These are phyloP conservation scores for Pseudogymnoascus destructans DNA, from an alignment of 2,329 filamentous ascomycete species.

Conservation along the genomic window DNA sequence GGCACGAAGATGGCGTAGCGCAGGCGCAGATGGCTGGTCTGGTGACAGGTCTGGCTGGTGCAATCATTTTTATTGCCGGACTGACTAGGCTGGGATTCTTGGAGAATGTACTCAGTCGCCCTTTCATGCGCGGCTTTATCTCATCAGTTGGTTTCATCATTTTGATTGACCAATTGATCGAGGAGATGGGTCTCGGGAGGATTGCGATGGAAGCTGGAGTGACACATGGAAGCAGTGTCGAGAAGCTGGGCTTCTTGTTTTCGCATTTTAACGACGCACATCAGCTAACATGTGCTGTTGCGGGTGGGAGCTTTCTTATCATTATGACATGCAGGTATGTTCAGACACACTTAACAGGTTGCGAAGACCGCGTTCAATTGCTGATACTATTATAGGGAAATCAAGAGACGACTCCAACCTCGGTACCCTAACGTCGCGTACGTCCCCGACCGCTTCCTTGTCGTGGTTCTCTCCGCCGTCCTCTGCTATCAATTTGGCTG, in stretches of 20 bases:
- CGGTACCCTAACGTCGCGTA: slow-evolving; percentile 72
- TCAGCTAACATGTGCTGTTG: slow-evolving; percentile 60
- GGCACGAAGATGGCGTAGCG: slow-evolving; percentile 48
- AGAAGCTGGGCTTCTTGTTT: slow-evolving; percentile 73
- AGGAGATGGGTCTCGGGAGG: slow-evolving; percentile 66
- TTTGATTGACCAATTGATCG: slow-evolving; percentile 84
- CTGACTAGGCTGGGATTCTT: slow-evolving; percentile 78
- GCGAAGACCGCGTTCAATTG: not conserved
- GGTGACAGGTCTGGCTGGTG: slow-evolving; percentile 75
- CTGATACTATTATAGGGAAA: slow-evolving; percentile 39
- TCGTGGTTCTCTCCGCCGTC: slow-evolving; percentile 74
- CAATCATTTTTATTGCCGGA: slow-evolving; percentile 78
- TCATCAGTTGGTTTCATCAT: slow-evolving; percentile 95
- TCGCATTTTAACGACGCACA: slow-evolving; percentile 54
- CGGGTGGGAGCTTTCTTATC: slow-evolving; percentile 65
- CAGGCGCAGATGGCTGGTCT: slow-evolving; percentile 80
- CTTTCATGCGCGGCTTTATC: slow-evolving; percentile 90
- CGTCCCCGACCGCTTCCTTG: slow-evolving; percentile 78
- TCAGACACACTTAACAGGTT: slow-evolving; percentile 10
- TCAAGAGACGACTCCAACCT: slow-evolving; percentile 71
- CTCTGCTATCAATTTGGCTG: slow-evolving; percentile 66
- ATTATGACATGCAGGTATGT: slow-evolving; percentile 80
- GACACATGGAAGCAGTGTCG: slow-evolving; percentile 70
- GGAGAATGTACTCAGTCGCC: slow-evolving; percentile 84
- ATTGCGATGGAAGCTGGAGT: slow-evolving; percentile 49